Conservation (phyloP, 2,329 filamentous ascomycete species). For the Fusarium sp. region DNA sequence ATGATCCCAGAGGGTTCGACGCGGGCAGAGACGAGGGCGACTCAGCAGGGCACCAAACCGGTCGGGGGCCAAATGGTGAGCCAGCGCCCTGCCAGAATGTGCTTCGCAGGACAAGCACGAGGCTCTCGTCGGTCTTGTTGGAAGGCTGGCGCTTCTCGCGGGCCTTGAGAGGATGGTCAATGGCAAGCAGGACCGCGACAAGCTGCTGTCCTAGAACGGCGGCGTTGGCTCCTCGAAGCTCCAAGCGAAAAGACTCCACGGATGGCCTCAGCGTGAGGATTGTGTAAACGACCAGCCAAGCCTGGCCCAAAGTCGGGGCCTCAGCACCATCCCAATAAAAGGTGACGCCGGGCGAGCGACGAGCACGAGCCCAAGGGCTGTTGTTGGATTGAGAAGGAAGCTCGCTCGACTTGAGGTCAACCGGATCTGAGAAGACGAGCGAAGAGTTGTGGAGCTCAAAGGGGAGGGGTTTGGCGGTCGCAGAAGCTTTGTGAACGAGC, state of each 20-base stretch:
- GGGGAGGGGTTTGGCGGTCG: conserved; percentile 45
- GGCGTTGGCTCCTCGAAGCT: conserved; percentile 55
- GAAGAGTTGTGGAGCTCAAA: conserved; percentile 48
- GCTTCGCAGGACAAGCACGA: conserved; percentile 60
- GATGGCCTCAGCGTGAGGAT: conserved; percentile 63
- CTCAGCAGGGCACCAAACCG: conserved; percentile 69
- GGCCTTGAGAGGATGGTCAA: conserved; percentile 59
- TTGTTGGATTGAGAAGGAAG: conserved; percentile 64
- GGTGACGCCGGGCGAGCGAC: conserved; percentile 61
- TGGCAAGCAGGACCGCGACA: conserved; percentile 60
- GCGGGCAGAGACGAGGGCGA: conserved; percentile 51
- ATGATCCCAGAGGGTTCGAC: conserved; percentile 55
- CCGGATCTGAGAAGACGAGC: conserved; percentile 60
- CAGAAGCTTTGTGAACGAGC: conserved; percentile 47
- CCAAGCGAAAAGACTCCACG: conserved; percentile 62
- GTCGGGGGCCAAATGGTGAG: conserved; percentile 73
- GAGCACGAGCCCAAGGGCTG: conserved; percentile 67
- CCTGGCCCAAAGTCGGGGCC: conserved; percentile 61
- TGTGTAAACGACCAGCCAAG: conserved; percentile 65
- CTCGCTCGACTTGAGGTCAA: conserved; percentile 62
- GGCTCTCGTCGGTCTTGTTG: conserved; percentile 46
- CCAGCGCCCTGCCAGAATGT: conserved; percentile 79
- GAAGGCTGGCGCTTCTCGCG: conserved; percentile 43
- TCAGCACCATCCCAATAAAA: conserved; percentile 57
- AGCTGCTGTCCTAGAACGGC: conserved; percentile 54